A percentile compares a stretch with the other conserved stretches of the same genome.
These are phyloP conservation scores for Claviceps paspali DNA, from an alignment of 2,329 filamentous ascomycete genomes.

Conservation along the genomic window DNA sequence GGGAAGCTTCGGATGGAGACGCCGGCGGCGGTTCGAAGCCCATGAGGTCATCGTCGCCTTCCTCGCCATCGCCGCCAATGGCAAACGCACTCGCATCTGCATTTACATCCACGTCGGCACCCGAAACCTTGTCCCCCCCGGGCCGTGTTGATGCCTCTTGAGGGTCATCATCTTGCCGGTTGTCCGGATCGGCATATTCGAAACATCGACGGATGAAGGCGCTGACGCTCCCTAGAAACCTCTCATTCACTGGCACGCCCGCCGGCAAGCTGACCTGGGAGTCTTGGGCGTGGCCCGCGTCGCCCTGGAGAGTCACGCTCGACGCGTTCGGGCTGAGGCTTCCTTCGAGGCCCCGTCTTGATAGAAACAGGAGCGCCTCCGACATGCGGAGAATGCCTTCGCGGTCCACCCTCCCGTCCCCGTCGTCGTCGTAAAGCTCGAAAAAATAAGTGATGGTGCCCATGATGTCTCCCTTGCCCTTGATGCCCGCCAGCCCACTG, in stretches of 20 bases:
- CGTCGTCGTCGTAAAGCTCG: slow-evolving; percentile 86
- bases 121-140: slow-evolving; percentile 8
- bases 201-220: slow-evolving; percentile 94
- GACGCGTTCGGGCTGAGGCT: slow-evolving; percentile 51
- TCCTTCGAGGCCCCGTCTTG: slow-evolving; percentile 70
- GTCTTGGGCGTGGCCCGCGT: slow-evolving; percentile 15
- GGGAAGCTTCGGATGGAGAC: slow-evolving; percentile 28
- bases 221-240: slow-evolving; percentile 82
- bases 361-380: slow-evolving; percentile 84
- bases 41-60: slow-evolving; percentile 42
- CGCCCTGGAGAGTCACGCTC: slow-evolving; percentile 33
- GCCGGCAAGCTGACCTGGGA: slow-evolving; percentile 24
- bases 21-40: slow-evolving; percentile 33
- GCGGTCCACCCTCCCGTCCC: slow-evolving; percentile 80
- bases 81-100: slow-evolving; percentile 40
- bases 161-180: slow-evolving; percentile 41
- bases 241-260: slow-evolving; percentile 60
- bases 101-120: slow-evolving; percentile 26
- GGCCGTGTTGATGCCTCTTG: slow-evolving; percentile 9
- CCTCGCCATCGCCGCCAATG: slow-evolving; percentile 53
- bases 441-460: slow-evolving; percentile 96
- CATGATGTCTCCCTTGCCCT: slow-evolving; percentile 93
- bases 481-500: slow-evolving; percentile 76
- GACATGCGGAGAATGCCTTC: slow-evolving; percentile 93
- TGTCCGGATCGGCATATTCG: slow-evolving; percentile 91